Base-by-base conservation (phyloP, 352 stramenopile genomes). In the Saprolegnia parasitica region DNA sequence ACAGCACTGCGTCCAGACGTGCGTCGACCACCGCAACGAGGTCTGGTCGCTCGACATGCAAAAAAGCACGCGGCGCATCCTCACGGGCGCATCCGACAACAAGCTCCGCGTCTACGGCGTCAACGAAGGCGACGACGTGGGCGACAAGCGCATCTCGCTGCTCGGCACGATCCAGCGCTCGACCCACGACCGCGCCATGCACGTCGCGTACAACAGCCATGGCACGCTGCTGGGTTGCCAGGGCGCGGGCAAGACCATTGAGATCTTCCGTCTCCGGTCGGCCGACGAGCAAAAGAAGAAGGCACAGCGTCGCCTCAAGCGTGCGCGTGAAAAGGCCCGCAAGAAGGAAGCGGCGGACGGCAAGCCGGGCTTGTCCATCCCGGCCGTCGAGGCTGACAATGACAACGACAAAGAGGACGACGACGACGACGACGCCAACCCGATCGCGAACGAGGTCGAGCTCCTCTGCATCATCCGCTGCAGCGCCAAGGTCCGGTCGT, bases 1-100 rank as follows among this genome's bases (percentile, higher is more conserved):
- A 35, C 90, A 98, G 79, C 84, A 97, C 75, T 98, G 95, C 73
- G 77, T 98, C 54, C 91, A 98, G 74, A 98, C 95, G 11, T 93
- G 96, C 68, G 87, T 97, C 39, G 90, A 91, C 35, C 91, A 98
- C 75, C 81, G 91, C 29, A 96, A 88, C 49, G 93, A 98, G 73
- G 89, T 98, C 6, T 98, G 94, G 93, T 86, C 80, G 39, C 75
- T 98, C 21, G 91, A 87, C 24, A 76, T 96, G 42, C 93, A 81
- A 52, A 71, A 81, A 0, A 67, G 68, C 24, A 81, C 78, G 56
- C 75, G 90, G 47, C 84, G 87, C 5, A 63, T 96, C 20, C 65
- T 95, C 32, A 95, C 84, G 5, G 88, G 84, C 23, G 80, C 83
- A 5, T 94, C 87, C 21, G 88, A 96, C 72, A 93, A 95, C 65